Base-by-base conservation (phyloP, 129 eudicot species). In the Glebionis coronaria region DNA sequence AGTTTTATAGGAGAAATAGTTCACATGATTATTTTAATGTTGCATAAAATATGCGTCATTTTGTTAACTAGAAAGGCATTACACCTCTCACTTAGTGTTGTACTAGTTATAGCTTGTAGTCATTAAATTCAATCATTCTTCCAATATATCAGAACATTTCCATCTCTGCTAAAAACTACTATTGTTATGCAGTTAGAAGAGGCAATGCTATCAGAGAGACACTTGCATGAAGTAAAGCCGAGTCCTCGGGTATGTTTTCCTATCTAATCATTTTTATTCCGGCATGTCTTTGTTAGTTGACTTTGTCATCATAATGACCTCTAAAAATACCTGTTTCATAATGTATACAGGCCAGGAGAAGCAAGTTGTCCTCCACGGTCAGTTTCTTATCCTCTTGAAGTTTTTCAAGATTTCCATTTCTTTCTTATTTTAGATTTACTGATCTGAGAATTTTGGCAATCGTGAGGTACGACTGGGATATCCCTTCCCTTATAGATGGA, bases 341-440 rank as follows among this genome's bases (percentile, higher is more conserved):
- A 72, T 77, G 29, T n/a, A 28, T 74, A 68, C 80, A 83, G 82
- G 75, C 54, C 31, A 73, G 18, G 31, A 64, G 61, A 31, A 40
- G 61, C 71, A 76, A 80, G 64, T 23, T 83, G 40, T 76, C 88
- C 52, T 71, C 72, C 23, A 77, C 82, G 69, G 85, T 83, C 72
- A 62, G 77, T 63, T 42, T 61, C 57, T 65, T 23, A 25, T 56
- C 49, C 25, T 74, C 28, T 44, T 28, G 15, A 63, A 46, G 14
- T 9, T 68, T 38, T 56, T 18, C 13, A 35, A 35, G 42, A 38
- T 20, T 14, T 50, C 14, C 27, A 6, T 50, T 47, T 67, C 42
- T 44, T 44, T 54, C 13, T 16, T 35, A 9, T 7, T 6, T 35
- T 35, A 35, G 7, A 1, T 35, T 35, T 35, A 35, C 42, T 35